These are phyloP conservation scores for Psilocybe tampanensis DNA, from an alignment of 768 basidiomycete species.

Conservation along the genomic window DNA sequence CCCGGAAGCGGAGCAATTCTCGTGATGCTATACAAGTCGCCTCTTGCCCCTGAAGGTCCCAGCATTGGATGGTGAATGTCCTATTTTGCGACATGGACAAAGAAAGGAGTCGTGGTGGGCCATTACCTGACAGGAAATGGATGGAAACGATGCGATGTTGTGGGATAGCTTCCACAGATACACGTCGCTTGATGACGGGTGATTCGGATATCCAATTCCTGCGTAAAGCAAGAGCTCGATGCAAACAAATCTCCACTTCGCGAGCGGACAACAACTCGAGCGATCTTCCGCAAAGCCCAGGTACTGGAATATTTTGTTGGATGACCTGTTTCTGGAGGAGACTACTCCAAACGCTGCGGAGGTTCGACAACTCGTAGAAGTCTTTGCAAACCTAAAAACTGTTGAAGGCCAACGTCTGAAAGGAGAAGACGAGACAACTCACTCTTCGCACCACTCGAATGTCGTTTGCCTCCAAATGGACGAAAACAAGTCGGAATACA, in stretches of 20 bases:
- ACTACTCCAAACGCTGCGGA: constrained; percentile 51
- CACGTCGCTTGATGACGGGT: constrained; percentile 7
- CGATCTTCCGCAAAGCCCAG: constrained; percentile 32
- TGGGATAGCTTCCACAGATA: constrained; percentile 16
- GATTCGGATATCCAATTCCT: constrained; percentile 51
- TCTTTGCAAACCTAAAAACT: constrained; percentile 46
- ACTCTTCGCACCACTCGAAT: constrained; percentile 53
- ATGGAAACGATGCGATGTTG: constrained; percentile 43
- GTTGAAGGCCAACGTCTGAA: neutral
- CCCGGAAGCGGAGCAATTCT: constrained; percentile 36
- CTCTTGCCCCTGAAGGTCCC: constrained; percentile 44
- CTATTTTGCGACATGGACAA: constrained; percentile 28
- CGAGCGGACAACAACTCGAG: constrained; percentile 37
- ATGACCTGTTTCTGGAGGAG: constrained; percentile 45
- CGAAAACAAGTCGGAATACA: constrained; percentile 45
- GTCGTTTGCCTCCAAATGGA: constrained; percentile 40
- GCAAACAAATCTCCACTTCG: constrained; percentile 46
- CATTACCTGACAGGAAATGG: constrained; percentile 47
- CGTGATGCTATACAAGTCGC: constrained; percentile 47
- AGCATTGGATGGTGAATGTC: constrained; percentile 49
- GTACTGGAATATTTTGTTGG: constrained; percentile 48
- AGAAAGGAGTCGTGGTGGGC: constrained; percentile 48
- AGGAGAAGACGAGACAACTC: constrained; percentile 10
- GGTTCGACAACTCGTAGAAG: constrained; percentile 43
- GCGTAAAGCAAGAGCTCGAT: constrained; percentile 43